Evolutionary conservation across 2,329 filamentous ascomycete species (phyloP).

Genomic region (Colletotrichum sansevieriae): DNA sequence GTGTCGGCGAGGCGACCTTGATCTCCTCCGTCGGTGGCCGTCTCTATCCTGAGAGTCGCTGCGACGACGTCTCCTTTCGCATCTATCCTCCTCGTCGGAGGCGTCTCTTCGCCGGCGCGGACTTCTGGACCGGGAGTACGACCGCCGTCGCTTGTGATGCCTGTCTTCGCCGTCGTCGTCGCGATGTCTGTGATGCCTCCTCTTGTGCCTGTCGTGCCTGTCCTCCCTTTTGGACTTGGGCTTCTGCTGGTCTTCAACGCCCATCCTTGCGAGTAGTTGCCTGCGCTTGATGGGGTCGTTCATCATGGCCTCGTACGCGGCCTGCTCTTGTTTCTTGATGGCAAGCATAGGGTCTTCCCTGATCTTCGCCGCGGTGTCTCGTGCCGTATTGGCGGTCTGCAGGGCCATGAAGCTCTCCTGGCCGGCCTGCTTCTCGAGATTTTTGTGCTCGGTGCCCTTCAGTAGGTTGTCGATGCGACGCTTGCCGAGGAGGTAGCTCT

Average conservation of each 20-base stretch:
- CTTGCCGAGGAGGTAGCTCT: constrained; percentile 93
- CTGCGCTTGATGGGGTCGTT: constrained; percentile 78
- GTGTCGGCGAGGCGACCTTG: constrained; percentile 38
- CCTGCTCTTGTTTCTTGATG: constrained; percentile 93
- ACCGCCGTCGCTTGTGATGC: constrained; percentile 57
- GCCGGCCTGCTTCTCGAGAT: constrained; percentile 80
- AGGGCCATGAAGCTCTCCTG: constrained; percentile 71
- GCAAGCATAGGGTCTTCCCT: constrained; percentile 91
- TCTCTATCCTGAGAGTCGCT: constrained; percentile 41
- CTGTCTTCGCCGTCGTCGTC: constrained; percentile 58
- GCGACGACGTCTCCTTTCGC: constrained; percentile 32
- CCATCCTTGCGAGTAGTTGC: constrained; percentile 75
- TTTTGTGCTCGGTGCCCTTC: constrained; percentile 83
- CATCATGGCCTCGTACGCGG: constrained; percentile 83
- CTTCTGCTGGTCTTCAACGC: constrained; percentile 61
- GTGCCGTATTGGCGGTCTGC: constrained; percentile 77
- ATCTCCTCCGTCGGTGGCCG: constrained; percentile 33
- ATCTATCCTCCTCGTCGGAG: constrained; percentile 44
- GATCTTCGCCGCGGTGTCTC: constrained; percentile 88
- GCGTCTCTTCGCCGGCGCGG: constrained; percentile 48
- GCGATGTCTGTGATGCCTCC: constrained; percentile 56
- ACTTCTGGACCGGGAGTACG: constrained; percentile 60
- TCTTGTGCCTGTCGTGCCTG: constrained; percentile 61
- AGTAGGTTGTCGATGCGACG: constrained; percentile 87
- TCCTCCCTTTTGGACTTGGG: constrained; percentile 56